These are phyloP conservation scores for Arthonia radiata DNA, from an alignment of 495 filamentous ascomycete species.

Conservation along the genomic window DNA sequence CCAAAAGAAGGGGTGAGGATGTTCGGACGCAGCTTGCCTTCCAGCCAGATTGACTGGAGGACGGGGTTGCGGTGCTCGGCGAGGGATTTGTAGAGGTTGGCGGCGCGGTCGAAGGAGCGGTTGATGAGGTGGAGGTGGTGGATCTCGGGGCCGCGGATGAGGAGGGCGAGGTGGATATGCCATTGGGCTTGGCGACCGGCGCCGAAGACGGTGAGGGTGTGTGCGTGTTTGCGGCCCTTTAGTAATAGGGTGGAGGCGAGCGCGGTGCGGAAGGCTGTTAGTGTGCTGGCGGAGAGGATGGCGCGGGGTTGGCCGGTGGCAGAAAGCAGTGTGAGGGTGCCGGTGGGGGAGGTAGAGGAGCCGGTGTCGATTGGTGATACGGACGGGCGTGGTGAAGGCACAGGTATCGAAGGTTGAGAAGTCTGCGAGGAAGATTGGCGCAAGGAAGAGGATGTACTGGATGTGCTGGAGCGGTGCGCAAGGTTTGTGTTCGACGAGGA, in stretches of 20 bases:
- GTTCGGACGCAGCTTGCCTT: slow-evolving; percentile 21
- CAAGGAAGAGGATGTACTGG: slow-evolving; percentile 12
- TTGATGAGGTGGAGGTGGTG: slow-evolving; percentile 60
- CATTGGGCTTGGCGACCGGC: slow-evolving; percentile 78
- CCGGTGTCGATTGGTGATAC: slow-evolving; percentile 7
- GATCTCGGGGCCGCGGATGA: slow-evolving; percentile 46
- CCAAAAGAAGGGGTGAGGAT: slow-evolving; percentile 44
- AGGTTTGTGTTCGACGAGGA: slow-evolving; percentile 3
- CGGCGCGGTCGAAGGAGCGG: slow-evolving; percentile 37
- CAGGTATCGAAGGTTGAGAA: too few relatives aligned
- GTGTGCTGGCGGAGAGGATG: slow-evolving; percentile 57
- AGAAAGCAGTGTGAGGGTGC: slow-evolving; percentile 52
- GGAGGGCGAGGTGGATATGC: slow-evolving; percentile 65
- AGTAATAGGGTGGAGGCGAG: slow-evolving; percentile 55
- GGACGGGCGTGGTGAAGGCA: too few relatives aligned
- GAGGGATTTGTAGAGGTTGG: slow-evolving; percentile 29
- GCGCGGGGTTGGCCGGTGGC: slow-evolving; percentile 43
- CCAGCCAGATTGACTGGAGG: slow-evolving; percentile 3
- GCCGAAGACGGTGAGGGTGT: slow-evolving; percentile 66
- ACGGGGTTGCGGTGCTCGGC: slow-evolving; percentile 13
- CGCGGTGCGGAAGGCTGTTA: slow-evolving; percentile 87
- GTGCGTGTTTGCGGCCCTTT: slow-evolving; percentile 38
- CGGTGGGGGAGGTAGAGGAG: slow-evolving; percentile 40
- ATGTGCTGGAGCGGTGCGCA: slow-evolving; percentile 2
- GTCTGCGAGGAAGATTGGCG: too few relatives aligned